A percentile compares a stretch with the other conserved stretches of the same genome.
phyloP scores from a whole-genome alignment of 768 basidiomycete species.

The Leccinellum rugosiceps region DNA sequence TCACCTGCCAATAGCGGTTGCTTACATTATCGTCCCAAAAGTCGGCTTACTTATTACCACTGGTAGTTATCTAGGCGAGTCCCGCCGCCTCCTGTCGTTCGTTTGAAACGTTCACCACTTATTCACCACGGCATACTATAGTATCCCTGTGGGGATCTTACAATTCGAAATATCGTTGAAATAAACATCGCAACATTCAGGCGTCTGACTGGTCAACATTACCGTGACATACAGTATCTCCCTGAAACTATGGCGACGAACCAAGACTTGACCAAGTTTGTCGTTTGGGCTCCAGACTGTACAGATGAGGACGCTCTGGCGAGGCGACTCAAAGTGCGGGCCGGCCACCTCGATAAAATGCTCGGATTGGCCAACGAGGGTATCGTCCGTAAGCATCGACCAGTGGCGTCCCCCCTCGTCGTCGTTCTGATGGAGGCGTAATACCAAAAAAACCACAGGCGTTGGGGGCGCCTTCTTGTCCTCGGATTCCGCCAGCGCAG shows the following conservation, averaged over 20 bases:
- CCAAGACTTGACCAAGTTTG: conserved; percentile 33
- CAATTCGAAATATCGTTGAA: background rate
- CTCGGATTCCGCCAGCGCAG: conserved; percentile 50
- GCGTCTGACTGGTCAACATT: background rate
- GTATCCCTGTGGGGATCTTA: background rate
- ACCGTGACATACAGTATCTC: background rate
- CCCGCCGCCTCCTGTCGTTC: background rate
- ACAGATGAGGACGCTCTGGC: conserved; percentile 52
- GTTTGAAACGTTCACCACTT: background rate
- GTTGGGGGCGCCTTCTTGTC: conserved; percentile 55
- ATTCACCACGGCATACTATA: background rate
- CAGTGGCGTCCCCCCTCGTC: background rate
- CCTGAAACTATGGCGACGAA: conserved; percentile 18
- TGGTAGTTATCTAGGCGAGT: background rate
- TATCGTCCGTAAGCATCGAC: conserved; percentile 44
- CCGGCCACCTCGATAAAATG: conserved; percentile 46
- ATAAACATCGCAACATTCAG: background rate
- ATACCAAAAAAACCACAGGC: conserved; percentile 33
- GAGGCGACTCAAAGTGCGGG: conserved; percentile 51
- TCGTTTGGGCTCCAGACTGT: conserved; percentile 67
- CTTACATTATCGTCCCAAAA: background rate
- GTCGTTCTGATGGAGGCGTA: conserved; percentile 9
- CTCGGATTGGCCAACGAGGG: conserved; percentile 37
- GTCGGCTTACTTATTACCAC: too few species aligned
- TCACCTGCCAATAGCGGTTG: conserved; percentile 9